Base-by-base conservation (phyloP, 176 grass and related monocot species). In the Ensete ventricosum region DNA sequence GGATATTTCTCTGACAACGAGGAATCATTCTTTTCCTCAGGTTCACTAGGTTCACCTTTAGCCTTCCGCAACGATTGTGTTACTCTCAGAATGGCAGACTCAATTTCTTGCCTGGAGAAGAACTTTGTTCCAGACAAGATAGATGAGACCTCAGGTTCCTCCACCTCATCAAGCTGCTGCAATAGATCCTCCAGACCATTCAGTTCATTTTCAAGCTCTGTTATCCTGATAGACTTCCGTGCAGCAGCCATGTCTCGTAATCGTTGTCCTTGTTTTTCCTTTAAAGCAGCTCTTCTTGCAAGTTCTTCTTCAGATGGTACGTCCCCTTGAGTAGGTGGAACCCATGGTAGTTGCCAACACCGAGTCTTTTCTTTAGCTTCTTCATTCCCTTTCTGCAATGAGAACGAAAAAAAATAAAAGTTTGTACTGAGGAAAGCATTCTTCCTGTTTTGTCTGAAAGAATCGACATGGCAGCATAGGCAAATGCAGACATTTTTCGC, bases 291-390 rank as follows among this genome's bases (percentile, higher is more conserved):
- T 80, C 92, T 98, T 78, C 94, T 89, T 65, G 90, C 85, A 74
- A 98, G 88, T 69, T 98, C 94, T 88, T 98, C 94, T 87, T 98
- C 86, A 20, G 94, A 93, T 52, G 94, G 94, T 21, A 79, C 82
- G 78, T 91, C 94, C 77, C 85, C 94, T 87, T 85, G 85, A 74
- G 94, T 88, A 83, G 88, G 88, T 11, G 90, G 87, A 55, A 98
- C 84, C 90, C 90, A 98, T 76, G 95, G 95, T 81, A 98, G 88
- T 76, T 98, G 95, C 95, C 95, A 98, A 76, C 84, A 86, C 86
- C 90, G 71, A 21, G 88, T 98, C 79, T 94, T 98, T 55, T 91
- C 90, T 84, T 98, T 88, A 80, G 90, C 88, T 77, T 91, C 86
- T 82, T 98, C 87, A 73, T 80, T 94, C 14, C 85, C 87, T 51